Base-by-base conservation (phyloP, 2,329 filamentous ascomycete genomes). In the Phialophora tarda region DNA sequence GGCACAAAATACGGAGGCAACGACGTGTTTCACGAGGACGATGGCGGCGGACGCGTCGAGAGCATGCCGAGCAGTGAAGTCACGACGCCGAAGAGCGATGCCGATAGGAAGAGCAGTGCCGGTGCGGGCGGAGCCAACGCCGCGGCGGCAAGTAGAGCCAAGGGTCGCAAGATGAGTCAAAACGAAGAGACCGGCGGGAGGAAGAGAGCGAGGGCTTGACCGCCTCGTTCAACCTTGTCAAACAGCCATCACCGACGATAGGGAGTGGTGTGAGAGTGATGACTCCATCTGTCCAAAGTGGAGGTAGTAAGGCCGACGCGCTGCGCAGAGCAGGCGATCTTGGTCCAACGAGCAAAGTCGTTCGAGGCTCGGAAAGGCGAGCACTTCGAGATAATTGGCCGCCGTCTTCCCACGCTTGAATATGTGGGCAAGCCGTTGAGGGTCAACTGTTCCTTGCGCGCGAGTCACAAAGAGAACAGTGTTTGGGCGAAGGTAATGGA, bases 11-110 rank as follows among this genome's bases (percentile, higher is more conserved):
- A 17, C 14, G 14, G n/a, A 17, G 38, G 38, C 38, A n/a, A 7
- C 38, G 38, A n/a, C 17, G 41, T 23, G 77, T 28, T 69, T 76
- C 12, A 34, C 1, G 75, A 75, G 10, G 72, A 75, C 4, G 76
- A 71, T 65, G 69, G 72, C 17, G 66, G 63, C 21, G 71, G 74
- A 21, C 69, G 80, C 17, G 75, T 81, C 28, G 80, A 82, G 68
- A 78, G 79, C 14, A 73, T 82, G 67, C 79, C 80, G 10, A 80
- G 80, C 69, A 82, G 80, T 63, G 80, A 81, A 68, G 69, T 75
- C 11, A 78, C 79, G 0, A 82, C 79, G 63, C 80, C 80, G 10
- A 73, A 76, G 21, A 67, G 64, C 11, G 64, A 59, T 6, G 47
- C 41, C 12, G 59, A 62, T 48, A 34, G 38, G 10, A 63, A 64